A percentile compares a stretch with the other conserved stretches of the same genome.
Evolutionary conservation across 345 rosid genomes (phyloP).

Genomic region (Salix caprea): DNA sequence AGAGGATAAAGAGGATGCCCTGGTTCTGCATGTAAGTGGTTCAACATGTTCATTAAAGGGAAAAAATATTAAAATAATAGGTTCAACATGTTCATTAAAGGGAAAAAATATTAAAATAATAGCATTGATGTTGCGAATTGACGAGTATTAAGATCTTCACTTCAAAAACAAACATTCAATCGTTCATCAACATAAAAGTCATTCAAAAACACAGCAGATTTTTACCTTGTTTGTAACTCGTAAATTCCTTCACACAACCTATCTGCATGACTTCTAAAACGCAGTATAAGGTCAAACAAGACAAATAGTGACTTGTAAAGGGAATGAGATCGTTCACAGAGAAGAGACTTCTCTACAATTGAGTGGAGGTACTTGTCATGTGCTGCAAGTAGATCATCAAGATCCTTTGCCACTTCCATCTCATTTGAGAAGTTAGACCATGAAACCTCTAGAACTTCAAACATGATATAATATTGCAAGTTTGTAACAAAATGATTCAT

Average conservation of each 20-base stretch:
- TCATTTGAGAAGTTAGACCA: conserved; percentile 88
- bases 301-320: conserved; percentile 73
- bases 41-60: not conserved
- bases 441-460: conserved; percentile 94
- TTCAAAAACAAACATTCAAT: not conserved
- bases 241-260: conserved; percentile 81
- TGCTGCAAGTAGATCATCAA: conserved; percentile 92
- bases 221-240: conserved; percentile 84
- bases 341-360: conserved; percentile 82
- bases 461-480: conserved; percentile 96
- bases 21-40: conserved; percentile 37
- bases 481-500: conserved; percentile 97
- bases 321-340: conserved; percentile 81
- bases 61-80: not conserved
- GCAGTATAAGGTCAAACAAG: conserved; percentile 82
- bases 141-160: not conserved
- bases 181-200: not conserved
- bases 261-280: conserved; percentile 85
- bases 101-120: not conserved
- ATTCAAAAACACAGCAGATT: not conserved
- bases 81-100: not conserved
- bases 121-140: not conserved
- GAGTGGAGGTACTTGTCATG: conserved; percentile 89
- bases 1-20: conserved; percentile 48
- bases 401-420: conserved; percentile 90